Base-by-base conservation (phyloP, 768 basidiomycete genomes). In the Boletellus sp. region DNA sequence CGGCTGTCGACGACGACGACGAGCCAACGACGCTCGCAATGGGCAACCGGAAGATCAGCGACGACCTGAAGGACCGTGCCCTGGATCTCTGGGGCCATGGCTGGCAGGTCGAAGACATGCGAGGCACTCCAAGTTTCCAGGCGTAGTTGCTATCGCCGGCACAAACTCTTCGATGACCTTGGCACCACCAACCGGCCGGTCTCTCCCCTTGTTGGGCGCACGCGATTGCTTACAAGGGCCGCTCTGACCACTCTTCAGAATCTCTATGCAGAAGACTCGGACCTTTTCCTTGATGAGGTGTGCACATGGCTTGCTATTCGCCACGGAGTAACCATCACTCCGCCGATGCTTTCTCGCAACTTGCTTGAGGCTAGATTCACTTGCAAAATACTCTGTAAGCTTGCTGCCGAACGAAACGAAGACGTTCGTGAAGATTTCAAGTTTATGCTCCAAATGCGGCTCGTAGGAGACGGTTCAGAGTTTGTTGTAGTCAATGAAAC, bases 61-160 rank as follows among this genome's bases (percentile, higher is more conserved):
- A 28, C 7, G 28, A 28, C 28, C 3, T 8, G 2, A 28, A 28
- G 11, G 28, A 28, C 8, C 7, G 3, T 8, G 28, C 28, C 2
- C 28, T 28, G 7, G 8, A 8, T 8, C 28, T 28, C 7, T 28
- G 28, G 11, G 11, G 11, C 28, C 28, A 5, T 8, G 24, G 24
- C 24, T 26, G 24, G 28, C 8, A 8, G 2, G 7, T 28, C 7
- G 28, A 8, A 4, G 3, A 28, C 28, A 4, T 8, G 2, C 7
- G 7, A 2, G 28, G 4, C 7, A 28, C 7, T 8, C 2, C 7
- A 26, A 26, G 24, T 26, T n/a, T n/a, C n/a, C n/a, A n/a, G n/a
- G n/a, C n/a, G n/a, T 26, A 69, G 62, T 38, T 47, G 66, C 10
- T 64, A 60, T 45, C 57, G 57, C 2, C 70, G 68, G 66, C 26